Evolutionary conservation across 129 eudicot genomes (phyloP), one percentile per base, ranked within the genome.

Genomic region (Saposhnikovia divaricata): DNA sequence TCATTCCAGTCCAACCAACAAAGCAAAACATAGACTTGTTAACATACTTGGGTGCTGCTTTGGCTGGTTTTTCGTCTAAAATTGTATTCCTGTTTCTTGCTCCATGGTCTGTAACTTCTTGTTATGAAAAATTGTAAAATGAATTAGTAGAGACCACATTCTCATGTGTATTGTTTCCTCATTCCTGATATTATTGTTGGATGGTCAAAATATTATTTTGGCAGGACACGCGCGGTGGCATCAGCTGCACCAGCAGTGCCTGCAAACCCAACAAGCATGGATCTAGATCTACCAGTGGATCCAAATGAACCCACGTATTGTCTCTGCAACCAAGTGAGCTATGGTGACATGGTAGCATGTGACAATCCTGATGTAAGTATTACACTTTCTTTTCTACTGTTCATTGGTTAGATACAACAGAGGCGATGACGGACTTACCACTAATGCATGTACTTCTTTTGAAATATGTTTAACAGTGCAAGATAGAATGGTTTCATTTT

Each of bases 291-390:
- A 44, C 98, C 98, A 4, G 98, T 93, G 37, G 98, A 93, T 85
- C 98, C 98, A 3, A 93, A 93, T 79, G 98, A 93, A 82, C 98
- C 98, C 13, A 93, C 98, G 0, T 93, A 93, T 78, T 93, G 98
- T 83, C 79, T 87, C 59, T 93, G 98, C 88, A 93, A 90, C 86
- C 96, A 87, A 91, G 97, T 91, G 76, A 93, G 98, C 96, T 91
- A 84, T 28, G 98, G 98, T 39, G 97, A 91, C 87, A 93, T 93
- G 98, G 92, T 93, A 28, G 98, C 98, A n/a, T 93, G 98, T 23
- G 98, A 93, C 76, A 88, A 90, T 75, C 88, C 98, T 55, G 91
- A 89, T 77, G 98, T 93, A 85, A 46, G 96, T 87, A 48, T 73
- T 46, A 25, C 70, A 80, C 13, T 39, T 61, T 77, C 55, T 31